Evolutionary conservation across 768 basidiomycete species (phyloP), one percentile per base, ranked within the genome.

Genomic region (Candolleomyces efflorescens): DNA sequence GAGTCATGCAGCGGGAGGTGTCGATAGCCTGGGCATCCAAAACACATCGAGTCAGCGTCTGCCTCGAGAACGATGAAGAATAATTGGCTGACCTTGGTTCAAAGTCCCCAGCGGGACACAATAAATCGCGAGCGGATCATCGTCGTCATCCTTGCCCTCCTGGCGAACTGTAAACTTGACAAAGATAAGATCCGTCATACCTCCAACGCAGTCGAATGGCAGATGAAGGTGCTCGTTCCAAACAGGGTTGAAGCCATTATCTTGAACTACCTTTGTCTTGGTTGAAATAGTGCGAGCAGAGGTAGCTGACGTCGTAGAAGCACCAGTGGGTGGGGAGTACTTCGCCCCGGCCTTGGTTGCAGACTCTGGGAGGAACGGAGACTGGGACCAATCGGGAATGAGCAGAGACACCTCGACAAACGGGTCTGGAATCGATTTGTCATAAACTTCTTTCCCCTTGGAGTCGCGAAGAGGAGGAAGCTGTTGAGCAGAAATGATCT

Each of bases 231-330:
- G 68, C 64, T 94, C 84, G 60, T 92, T 80, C 91, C 94, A 98
- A 1, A 83, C 73, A 0, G 96, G 96, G 69, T 97, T 97, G 75
- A 96, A 94, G 0, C 94, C 92, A 67, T 95, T 95, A 68, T 92
- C 88, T 71, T 83, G 85, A 55, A 95, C 83, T 0, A 80, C 74
- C 20, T 71, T 73, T 3, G 92, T 96, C 44, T 81, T 78, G 55
- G 69, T 69, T 3, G 78, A 77, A n/a, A 86, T 69, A 5, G 80
- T 76, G 22, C 79, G 75, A 26, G 78, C 75, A 3, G 73, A 67
- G 5, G 71, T 61, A 4, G 68, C 61, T 2, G 63, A 67, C 6
- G 67, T 68, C 27, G 63, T 57, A 0, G 66, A 66, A 24, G 59
- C 63, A 44, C 63, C 63, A 6, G 59, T 60, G 26, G 64, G 53